Evolutionary conservation across 2,329 filamentous ascomycete species (phyloP).

Genomic region (Calonectria montana): DNA sequence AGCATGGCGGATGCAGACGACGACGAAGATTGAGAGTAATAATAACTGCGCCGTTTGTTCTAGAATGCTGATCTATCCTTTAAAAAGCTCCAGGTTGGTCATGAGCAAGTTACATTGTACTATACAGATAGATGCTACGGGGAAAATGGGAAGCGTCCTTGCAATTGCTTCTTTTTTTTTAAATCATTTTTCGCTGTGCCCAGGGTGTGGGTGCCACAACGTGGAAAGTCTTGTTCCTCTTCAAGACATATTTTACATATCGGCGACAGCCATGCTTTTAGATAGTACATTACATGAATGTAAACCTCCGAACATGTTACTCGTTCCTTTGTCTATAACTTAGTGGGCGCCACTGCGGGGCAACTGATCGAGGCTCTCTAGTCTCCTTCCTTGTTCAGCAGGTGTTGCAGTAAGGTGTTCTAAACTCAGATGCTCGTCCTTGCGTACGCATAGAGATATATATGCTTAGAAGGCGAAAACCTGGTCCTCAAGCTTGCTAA

Average conservation of each 20-base stretch:
- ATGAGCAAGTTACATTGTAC: constrained; percentile 19
- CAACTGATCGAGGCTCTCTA: not conserved
- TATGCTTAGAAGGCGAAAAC: constrained; percentile 84
- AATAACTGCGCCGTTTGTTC: not conserved
- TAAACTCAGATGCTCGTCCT: not conserved
- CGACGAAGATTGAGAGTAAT: constrained; percentile 40
- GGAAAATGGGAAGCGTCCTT: constrained; percentile 39
- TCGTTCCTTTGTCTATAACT: not conserved
- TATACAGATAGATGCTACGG: constrained; percentile 32
- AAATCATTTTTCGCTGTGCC: not conserved
- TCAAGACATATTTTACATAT: not conserved
- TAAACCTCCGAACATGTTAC: not conserved
- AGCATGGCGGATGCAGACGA: constrained; percentile 55
- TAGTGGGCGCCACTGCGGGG: not conserved
- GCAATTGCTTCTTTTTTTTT: constrained; percentile 17
- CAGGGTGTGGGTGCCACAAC: not conserved
- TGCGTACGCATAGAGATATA: not conserved
- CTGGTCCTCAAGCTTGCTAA: constrained; percentile 98
- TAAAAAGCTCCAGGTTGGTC: constrained; percentile 20
- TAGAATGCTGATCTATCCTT: constrained; percentile 29
- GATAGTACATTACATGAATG: not conserved
- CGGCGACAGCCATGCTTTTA: not conserved
- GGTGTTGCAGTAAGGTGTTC: not conserved
- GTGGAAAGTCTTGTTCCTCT: not conserved
- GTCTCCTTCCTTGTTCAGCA: constrained; percentile 1